Base-by-base conservation (phyloP, 495 filamentous ascomycete species). In the Xylaria longipes region DNA sequence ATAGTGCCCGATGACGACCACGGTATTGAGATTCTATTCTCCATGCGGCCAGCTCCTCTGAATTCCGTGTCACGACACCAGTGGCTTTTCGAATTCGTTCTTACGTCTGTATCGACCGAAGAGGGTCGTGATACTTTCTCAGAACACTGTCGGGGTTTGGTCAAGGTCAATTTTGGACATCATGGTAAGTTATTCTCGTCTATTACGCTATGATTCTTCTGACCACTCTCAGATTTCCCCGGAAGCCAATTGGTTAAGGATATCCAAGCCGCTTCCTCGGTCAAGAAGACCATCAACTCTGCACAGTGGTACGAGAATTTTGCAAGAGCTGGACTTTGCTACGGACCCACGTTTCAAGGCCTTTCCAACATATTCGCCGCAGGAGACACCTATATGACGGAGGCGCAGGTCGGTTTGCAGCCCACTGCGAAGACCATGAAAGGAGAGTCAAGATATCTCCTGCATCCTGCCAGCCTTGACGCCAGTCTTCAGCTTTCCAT, bases 381-480 rank as follows among this genome's bases (percentile, higher is more conserved):
- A 39, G 35, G 58, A 12, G 29, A 62, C 12, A 37, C 27, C 12
- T 2, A 14, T 15, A 60, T 20, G 35, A n/a, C 35, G 0, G 14
- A 62, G 20, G 58, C 58, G 2, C 15, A 15, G 20, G 35, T 62
- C n/a, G 33, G 58, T 14, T 15, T 62, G 58, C 29, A 41, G 3
- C 58, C 58, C 0, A 62, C 35, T 12, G 58, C 58, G 5, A 41
- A 41, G 20, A 33, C 35, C 1, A 62, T 62, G 8, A 43, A 62
- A 27, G 14, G 61, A 29, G 39, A 64, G 15, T 45, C 61, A 25
- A 14, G 61, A 46, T 64, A 64, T 22, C 14, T 64, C 39, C 20
- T 64, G 8, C 61, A 46, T 17, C 61, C 61, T 46, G 61, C 61
- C 27, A 64, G 39, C 35, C 15, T 62, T 37, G 58, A 62, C 35